phyloP scores from a whole-genome alignment of 169 alveolate species.

The Besnoitia besnoiti region DNA sequence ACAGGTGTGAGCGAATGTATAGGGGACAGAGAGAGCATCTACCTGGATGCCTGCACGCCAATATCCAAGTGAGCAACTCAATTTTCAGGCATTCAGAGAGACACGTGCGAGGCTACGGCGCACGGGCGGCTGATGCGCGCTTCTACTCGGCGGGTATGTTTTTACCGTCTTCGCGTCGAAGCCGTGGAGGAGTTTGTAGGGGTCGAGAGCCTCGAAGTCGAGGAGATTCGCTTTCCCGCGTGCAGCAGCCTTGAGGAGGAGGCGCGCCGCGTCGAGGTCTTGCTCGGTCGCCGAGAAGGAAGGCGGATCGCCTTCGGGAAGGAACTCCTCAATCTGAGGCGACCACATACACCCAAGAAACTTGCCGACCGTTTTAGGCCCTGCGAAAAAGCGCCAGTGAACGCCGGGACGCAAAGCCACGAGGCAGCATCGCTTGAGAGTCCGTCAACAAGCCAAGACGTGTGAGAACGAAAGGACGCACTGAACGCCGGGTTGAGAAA shows the following conservation, averaged over 20 bases:
- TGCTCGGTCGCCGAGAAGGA: neutral
- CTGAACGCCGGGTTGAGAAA: no score
- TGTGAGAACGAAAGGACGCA: no score
- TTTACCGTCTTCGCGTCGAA: slow-evolving; percentile 37
- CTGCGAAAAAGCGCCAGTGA: neutral
- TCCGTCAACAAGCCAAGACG: no score
- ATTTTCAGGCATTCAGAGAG: no score
- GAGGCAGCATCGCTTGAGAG: no score
- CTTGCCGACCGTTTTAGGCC: no score
- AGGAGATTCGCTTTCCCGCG: slow-evolving; percentile 69
- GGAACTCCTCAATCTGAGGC: slow-evolving; percentile 37
- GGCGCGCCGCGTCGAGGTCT: slow-evolving; percentile 54
- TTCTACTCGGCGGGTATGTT: no score
- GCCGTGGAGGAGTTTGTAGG: slow-evolving; percentile 65
- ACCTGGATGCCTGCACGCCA: no score
- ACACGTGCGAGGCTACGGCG: no score
- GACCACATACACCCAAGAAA: slow-evolving; percentile 4
- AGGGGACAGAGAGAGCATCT: no score
- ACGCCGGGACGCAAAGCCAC: neutral
- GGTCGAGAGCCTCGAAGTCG: slow-evolving; percentile 69
- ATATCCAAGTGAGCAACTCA: no score
- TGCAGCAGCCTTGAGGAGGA: slow-evolving; percentile 61
- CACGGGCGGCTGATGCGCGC: no score
- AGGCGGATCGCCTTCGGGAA: slow-evolving; percentile 53
- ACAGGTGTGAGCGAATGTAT: neutral